Base-by-base conservation (phyloP, 129 eudicot species). In the Flaveria brownii region DNA sequence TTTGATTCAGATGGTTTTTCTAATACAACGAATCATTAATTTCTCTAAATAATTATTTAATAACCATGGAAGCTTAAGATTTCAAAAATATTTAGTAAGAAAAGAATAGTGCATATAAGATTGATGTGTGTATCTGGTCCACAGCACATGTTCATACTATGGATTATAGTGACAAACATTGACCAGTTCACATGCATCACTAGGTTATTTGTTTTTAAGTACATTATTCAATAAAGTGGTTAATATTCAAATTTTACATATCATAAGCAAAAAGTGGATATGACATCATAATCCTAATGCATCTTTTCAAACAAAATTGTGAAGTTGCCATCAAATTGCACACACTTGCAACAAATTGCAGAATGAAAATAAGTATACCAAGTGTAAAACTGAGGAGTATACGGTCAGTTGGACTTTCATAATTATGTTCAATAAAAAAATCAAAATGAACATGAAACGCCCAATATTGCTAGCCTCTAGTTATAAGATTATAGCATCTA, bases 181-280 rank as follows among this genome's bases (percentile, higher is more conserved):
- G 83, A 72, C 80, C 78, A 74, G 73, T 66, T 81, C 88, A 85
- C 88, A 82, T 81, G 82, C 86, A 81, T 81, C 63, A 70, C 52
- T 46, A 54, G 41, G 80, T 49, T 51, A 64, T 36, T 81, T 81
- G 67, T 78, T 78, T 85, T 47, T 51, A 55, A 72, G 36, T 73
- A 73, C 76, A 73, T 60, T 75, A 69, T 70, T 52, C 65, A 33
- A 17, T 76, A 57, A 80, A 39, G 78, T 72, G 17, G 64, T 64
- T 57, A 76, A 75, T 70, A 64, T 63, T 62, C 67, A 16, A 45
- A 57, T 42, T 18, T 55, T 41, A 80, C 45, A 43, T 23, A 64
- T 47, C 28, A 73, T 54, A 80, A 66, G 14, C 74, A 64, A 81
- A 65, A 80, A 67, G 80, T 57, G 63, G 62, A 62, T 51, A 63